phyloP scores from a whole-genome alignment of 1,284 basidiomycete species.

The Papiliotrema fonsecae region DNA sequence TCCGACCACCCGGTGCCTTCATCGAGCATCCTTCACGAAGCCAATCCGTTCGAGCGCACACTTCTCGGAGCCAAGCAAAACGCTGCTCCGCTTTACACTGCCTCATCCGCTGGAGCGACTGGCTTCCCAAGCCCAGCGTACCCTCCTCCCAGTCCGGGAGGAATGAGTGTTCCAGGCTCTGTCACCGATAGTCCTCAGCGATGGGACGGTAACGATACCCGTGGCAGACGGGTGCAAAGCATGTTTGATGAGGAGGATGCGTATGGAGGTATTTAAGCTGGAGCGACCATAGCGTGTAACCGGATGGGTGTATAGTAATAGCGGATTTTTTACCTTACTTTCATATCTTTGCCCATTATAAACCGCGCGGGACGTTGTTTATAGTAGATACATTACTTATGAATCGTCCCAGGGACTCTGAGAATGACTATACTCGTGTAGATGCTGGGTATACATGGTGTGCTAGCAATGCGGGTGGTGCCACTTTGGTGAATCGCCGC shows the following conservation, averaged over 20 bases:
- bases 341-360: not conserved
- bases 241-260: conserved; percentile 34
- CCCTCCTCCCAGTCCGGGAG: conserved; percentile 27
- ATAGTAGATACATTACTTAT: too few relatives aligned
- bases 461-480: not conserved
- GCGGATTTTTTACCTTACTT: not conserved
- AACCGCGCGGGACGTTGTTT: not conserved
- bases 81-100: conserved; percentile 23
- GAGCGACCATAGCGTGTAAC: too few relatives aligned
- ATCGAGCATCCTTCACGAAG: conserved; percentile 5
- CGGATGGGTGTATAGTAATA: not conserved
- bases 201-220: conserved; percentile 10
- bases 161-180: conserved; percentile 31
- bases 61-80: conserved; percentile 1
- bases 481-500: not conserved
- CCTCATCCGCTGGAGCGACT: conserved; percentile 11
- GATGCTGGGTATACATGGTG: not conserved
- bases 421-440: too few relatives aligned
- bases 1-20: conserved; percentile 2
- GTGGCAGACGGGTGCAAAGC: conserved; percentile 2
- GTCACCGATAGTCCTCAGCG: conserved; percentile 24
- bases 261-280: conserved; percentile 44
- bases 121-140: conserved; percentile 19
- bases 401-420: too few relatives aligned
- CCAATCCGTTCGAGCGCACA: conserved; percentile 27